phyloP scores from a whole-genome alignment of 805 yeast genomes.

The Phaffomyces opuntiae region DNA sequence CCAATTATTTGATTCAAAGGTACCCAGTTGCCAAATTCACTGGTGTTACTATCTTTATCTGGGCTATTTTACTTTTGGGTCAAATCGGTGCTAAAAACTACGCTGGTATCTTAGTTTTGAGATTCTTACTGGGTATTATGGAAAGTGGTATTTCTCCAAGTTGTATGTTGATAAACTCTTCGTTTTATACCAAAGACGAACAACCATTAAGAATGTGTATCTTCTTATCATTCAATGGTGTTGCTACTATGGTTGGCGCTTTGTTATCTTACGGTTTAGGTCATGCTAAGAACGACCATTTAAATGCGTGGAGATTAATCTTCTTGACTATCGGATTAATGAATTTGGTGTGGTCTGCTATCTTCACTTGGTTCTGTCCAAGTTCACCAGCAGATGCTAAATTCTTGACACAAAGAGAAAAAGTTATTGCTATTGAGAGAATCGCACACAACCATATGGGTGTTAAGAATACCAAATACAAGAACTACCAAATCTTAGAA shows the following conservation, averaged over 20 bases:
- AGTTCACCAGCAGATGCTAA: conserved; percentile 30
- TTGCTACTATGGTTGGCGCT: conserved; percentile 24
- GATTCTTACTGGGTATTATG: conserved; percentile 7
- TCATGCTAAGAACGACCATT: conserved; percentile 13
- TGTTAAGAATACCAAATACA: conserved; percentile 40
- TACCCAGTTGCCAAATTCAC: conserved; percentile 4
- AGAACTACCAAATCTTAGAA: conserved; percentile 40
- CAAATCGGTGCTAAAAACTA: conserved; percentile 5
- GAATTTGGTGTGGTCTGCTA: conserved; percentile 28
- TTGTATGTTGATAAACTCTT: conserved; percentile 20
- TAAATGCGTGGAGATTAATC: conserved; percentile 23
- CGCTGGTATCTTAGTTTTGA: conserved; percentile 6
- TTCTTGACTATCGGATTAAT: conserved; percentile 27
- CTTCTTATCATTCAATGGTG: conserved; percentile 26
- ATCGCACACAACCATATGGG: conserved; percentile 30
- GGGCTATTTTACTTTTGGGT: conserved; percentile 3
- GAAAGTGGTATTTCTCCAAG: conserved; percentile 24
- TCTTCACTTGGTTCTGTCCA: conserved; percentile 29
- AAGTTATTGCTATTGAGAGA: conserved; percentile 16
- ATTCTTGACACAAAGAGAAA: conserved; percentile 30
- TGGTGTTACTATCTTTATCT: conserved; percentile 1
- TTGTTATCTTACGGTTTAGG: conserved; percentile 24
- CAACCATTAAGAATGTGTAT: conserved; percentile 29
- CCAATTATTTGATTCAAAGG: conserved; percentile 1
- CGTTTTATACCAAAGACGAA: conserved; percentile 25